phyloP scores from a whole-genome alignment of 768 basidiomycete genomes.

The Suillus alpinus region DNA sequence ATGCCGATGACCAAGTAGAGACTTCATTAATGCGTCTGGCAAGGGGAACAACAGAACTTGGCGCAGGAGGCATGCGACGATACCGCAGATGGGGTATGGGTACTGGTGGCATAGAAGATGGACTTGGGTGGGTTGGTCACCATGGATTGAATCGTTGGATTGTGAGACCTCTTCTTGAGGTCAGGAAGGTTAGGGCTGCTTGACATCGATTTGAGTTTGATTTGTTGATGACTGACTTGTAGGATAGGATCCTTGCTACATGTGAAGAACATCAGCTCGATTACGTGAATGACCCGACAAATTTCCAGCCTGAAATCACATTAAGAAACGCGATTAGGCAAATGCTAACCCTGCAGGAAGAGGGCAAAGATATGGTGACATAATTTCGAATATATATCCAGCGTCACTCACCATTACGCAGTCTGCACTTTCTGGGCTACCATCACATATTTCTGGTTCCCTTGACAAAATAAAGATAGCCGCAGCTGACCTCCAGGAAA shows the following conservation, averaged over 20 bases:
- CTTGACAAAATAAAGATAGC: conserved; percentile 33
- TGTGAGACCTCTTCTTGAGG: conserved; percentile 63
- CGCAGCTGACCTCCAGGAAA: conserved; percentile 25
- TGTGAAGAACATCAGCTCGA: conserved; percentile 59
- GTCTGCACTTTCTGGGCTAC: conserved; percentile 15
- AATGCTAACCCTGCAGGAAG: conserved; percentile 25
- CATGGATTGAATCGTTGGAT: conserved; percentile 69
- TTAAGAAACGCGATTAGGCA: conserved; percentile 73
- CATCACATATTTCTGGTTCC: conserved; percentile 30
- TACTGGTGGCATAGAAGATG: conserved; percentile 21
- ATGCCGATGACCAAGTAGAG: conserved; percentile 82
- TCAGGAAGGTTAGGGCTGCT: conserved; percentile 56
- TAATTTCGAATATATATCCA: neutral
- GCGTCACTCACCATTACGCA: conserved; percentile 2
- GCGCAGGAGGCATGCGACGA: conserved; percentile 66
- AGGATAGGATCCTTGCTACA: conserved; percentile 82
- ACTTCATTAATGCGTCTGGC: conserved; percentile 71
- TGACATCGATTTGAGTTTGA: neutral
- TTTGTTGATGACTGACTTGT: conserved; percentile 2
- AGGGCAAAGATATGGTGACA: conserved; percentile 7
- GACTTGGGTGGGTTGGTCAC: conserved; percentile 42
- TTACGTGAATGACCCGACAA: conserved; percentile 68
- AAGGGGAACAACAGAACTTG: conserved; percentile 51
- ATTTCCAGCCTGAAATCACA: conserved; percentile 71
- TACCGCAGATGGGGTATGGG: conserved; percentile 83